Evolutionary conservation across 2,329 filamentous ascomycete species (phyloP).

Genomic region (Xylaria multiplex): DNA sequence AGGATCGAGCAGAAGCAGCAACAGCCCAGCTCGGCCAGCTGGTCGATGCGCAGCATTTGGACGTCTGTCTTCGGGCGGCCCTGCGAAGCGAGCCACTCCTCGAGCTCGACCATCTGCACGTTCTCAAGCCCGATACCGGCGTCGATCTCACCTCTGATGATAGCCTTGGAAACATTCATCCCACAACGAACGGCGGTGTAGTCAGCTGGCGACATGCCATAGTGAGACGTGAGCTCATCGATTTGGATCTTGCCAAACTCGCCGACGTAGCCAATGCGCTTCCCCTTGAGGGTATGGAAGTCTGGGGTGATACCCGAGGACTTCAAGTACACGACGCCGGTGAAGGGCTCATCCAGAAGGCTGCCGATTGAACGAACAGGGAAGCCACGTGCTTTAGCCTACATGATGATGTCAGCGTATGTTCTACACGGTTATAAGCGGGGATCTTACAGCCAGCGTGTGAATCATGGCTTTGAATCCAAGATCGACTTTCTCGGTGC

Average conservation of each 20-base stretch:
- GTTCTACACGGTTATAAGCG: background rate
- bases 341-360: constrained; percentile 82
- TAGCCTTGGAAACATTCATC: constrained; percentile 83
- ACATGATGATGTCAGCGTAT: constrained; percentile 8
- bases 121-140: constrained; percentile 82
- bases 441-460: constrained; percentile 70
- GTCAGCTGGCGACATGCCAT: constrained; percentile 76
- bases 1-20: constrained; percentile 87
- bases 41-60: constrained; percentile 83
- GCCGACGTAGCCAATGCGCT: constrained; percentile 81
- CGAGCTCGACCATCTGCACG: constrained; percentile 84
- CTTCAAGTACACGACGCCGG: constrained; percentile 80
- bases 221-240: constrained; percentile 81
- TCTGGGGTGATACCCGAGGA: constrained; percentile 77
- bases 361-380: constrained; percentile 78
- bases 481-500: constrained; percentile 78
- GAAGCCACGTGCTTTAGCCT: constrained; percentile 80
- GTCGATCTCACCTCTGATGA: constrained; percentile 77
- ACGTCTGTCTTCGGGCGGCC: constrained; percentile 73
- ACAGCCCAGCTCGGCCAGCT: constrained; percentile 81
- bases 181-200: constrained; percentile 82
- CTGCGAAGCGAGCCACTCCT: constrained; percentile 75
- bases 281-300: constrained; percentile 79
- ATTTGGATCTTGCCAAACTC: constrained; percentile 88
- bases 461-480: constrained; percentile 89